Base-by-base conservation (phyloP, 2,329 filamentous ascomycete genomes). In the Aspergillus sp. region DNA sequence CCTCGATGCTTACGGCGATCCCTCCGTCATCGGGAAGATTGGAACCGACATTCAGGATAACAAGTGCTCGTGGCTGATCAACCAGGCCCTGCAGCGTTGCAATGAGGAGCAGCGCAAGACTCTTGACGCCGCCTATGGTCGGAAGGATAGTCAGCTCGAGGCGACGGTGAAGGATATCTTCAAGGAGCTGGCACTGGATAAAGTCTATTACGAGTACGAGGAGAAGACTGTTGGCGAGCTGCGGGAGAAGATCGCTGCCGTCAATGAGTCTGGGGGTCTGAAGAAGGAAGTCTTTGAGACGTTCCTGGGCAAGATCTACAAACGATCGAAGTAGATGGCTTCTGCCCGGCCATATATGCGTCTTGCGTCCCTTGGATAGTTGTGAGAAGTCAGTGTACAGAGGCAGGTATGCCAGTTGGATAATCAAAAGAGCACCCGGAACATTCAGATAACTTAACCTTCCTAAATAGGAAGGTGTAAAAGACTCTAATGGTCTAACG, bases 31-130 rank as follows among this genome's bases (percentile, higher is more conserved):
- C 58, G 91, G 91, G 63, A 98, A 98, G 77, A 94, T 96, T 45
- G 91, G 91, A 46, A 98, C 91, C 39, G 91, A 98, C 56, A 98
- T 98, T 63, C 80, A 88, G 72, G 91, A 98, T 69, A 98, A 98
- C 76, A 98, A 98, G 75, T 98, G 91, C 74, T 93, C 85, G 26
- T 98, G 91, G 91, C 70, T 98, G 39, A 75, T 98, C 64, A 98
- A 98, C 74, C 81, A 94, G 66, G 91, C 91, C 29, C 72, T 98
- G 38, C 73, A 78, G 59, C 74, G 81, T 41, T 82, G 76, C 44
- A 88, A 74, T 2, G 78, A 85, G 1, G 86, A 89, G 60, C 91
- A 98, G 73, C 79, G 86, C 55, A 73, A 82, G 64, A 63, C 93
- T 24, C 78, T 98, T 32, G 86, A 95, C 56, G 77, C 85, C 36